These are phyloP conservation scores for Vitis hybrid DNA, from an alignment of 177 flowering plant genomes.

Conservation along the genomic window DNA sequence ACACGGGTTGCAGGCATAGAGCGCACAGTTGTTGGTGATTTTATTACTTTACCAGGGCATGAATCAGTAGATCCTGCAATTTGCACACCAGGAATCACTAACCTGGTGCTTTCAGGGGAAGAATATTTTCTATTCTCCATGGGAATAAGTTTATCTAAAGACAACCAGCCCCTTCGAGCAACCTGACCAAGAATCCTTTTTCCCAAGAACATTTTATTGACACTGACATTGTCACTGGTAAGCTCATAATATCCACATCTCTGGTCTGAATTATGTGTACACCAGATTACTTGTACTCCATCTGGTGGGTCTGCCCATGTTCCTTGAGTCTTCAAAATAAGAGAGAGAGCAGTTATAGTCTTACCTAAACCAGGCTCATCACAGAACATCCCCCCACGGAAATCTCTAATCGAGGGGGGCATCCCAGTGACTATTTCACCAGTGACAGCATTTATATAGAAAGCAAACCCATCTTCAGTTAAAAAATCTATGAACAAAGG, in stretches of 20 bases:
- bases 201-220: slow-evolving; percentile 20
- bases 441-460: slow-evolving; percentile 61
- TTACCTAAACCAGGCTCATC: slow-evolving; percentile 99
- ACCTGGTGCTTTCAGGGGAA: slow-evolving; percentile 35
- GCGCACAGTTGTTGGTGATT: slow-evolving; percentile 19
- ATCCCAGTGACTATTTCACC: slow-evolving; percentile 66
- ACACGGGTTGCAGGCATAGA: slow-evolving; percentile 24
- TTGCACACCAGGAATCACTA: slow-evolving; percentile 20
- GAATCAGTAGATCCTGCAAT: slow-evolving; percentile 18
- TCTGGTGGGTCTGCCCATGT: slow-evolving; percentile 78
- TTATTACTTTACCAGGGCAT: slow-evolving; percentile 19
- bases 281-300: slow-evolving; percentile 68
- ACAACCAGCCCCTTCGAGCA: slow-evolving; percentile 39
- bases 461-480: slow-evolving; percentile 74
- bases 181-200: slow-evolving; percentile 36
- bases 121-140: slow-evolving; percentile 14
- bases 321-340: slow-evolving; percentile 90
- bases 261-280: slow-evolving; percentile 52
- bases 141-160: slow-evolving; percentile 32
- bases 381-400: slow-evolving; percentile 95
- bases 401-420: slow-evolving; percentile 74
- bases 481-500: slow-evolving; percentile 62
- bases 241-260: slow-evolving; percentile 94
- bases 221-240: slow-evolving; percentile 22
- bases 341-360: slow-evolving; percentile 90